Percentiles rank a stretch among this genome's conserved stretches.
Conservation (phyloP, 2,329 filamentous ascomycete species). For the Zasmidium angulare region DNA sequence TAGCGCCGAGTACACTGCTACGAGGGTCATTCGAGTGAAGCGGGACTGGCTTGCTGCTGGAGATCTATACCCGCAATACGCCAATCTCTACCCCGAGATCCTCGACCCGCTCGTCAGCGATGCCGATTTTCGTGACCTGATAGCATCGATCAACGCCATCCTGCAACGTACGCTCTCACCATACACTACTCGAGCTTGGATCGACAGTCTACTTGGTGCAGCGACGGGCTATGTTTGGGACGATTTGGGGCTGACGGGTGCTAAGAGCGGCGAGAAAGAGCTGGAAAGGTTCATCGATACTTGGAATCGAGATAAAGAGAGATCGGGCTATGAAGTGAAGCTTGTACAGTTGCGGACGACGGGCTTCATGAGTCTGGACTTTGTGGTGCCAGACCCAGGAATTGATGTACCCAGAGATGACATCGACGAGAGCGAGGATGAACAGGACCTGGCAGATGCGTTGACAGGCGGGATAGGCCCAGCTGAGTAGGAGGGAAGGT, state of each 20-base stretch:
- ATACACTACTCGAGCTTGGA: conserved; percentile 70
- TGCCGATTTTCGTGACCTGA: conserved; percentile 77
- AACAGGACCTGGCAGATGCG: conserved; percentile 3
- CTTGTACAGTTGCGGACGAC: conserved; percentile 78
- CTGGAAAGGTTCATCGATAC: conserved; percentile 81
- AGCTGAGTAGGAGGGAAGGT: not conserved
- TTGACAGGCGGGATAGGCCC: conserved; percentile 8
- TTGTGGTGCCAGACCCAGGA: conserved; percentile 77
- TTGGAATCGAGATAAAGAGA: conserved; percentile 72
- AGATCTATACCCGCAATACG: conserved; percentile 88
- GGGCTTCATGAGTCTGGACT: conserved; percentile 83
- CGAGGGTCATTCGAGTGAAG: conserved; percentile 85
- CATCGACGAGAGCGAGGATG: conserved; percentile 20
- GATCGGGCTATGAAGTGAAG: conserved; percentile 62
- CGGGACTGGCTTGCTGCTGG: conserved; percentile 86
- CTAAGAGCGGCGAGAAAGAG: conserved; percentile 68
- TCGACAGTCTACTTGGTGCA: conserved; percentile 77
- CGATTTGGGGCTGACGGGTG: conserved; percentile 73
- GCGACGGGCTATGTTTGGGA: conserved; percentile 95
- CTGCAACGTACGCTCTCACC: conserved; percentile 78
- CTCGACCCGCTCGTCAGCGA: conserved; percentile 83
- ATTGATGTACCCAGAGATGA: conserved; percentile 45
- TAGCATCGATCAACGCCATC: conserved; percentile 78
- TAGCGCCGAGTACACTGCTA: conserved; percentile 72
- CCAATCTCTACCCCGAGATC: conserved; percentile 94